Conservation (phyloP, 163 green algal genomes). For the Trebouxia gelatinosa region DNA sequence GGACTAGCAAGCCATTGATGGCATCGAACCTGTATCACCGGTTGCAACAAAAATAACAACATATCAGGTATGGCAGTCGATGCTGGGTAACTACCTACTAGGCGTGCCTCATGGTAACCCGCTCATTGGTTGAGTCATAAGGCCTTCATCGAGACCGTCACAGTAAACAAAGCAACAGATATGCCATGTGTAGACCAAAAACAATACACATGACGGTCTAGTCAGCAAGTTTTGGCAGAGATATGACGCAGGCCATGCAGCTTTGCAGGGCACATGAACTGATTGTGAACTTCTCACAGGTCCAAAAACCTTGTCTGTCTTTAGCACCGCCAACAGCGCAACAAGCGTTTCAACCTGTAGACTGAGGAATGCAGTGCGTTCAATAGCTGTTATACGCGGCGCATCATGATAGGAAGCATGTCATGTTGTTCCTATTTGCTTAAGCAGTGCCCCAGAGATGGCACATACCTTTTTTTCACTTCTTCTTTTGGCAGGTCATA, state of each 20-base stretch:
- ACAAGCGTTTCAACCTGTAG: background rate
- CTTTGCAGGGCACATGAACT: too few species aligned
- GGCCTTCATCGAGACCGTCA: background rate
- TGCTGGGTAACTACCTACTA: background rate
- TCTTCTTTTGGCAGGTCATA: slow-evolving; percentile 70
- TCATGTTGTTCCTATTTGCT: background rate
- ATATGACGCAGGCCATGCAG: too few species aligned
- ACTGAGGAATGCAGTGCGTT: slow-evolving; percentile 3
- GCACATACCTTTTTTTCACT: slow-evolving; percentile 40
- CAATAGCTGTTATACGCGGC: too few species aligned
- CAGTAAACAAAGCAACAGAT: background rate
- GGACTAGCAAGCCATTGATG: slow-evolving; percentile 82
- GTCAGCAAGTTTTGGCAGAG: too few species aligned
- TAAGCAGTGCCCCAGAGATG: background rate
- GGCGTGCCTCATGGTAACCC: background rate
- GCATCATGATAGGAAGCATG: background rate
- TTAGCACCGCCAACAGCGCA: background rate
- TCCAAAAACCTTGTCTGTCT: too few species aligned
- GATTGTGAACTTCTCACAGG: too few species aligned
- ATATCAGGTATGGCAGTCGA: background rate
- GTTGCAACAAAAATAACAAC: slow-evolving; percentile 1
- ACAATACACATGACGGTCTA: too few species aligned
- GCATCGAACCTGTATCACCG: slow-evolving; percentile 55
- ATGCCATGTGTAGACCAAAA: background rate
- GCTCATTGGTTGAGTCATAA: background rate